These are phyloP conservation scores for Populus ilicifolia DNA, from an alignment of 345 rosid species.

Conservation along the genomic window DNA sequence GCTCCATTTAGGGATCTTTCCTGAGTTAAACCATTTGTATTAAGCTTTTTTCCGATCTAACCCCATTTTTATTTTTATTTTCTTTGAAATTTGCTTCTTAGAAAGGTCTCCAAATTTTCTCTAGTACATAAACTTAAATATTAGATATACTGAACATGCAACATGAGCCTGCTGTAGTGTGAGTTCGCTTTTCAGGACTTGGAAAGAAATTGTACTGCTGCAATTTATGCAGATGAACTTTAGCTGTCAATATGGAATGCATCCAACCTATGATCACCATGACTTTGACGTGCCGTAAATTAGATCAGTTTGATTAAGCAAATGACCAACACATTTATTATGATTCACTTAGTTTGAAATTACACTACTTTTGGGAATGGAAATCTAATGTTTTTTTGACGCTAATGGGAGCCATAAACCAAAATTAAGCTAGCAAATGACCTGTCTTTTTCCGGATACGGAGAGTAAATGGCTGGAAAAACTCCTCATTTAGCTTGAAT, in stretches of 20 bases:
- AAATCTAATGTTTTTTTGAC: background rate
- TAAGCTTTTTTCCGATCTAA: background rate
- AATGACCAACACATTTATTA: background rate
- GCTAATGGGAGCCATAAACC: background rate
- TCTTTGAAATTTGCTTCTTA: background rate
- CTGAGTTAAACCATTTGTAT: background rate
- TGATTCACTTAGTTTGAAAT: background rate
- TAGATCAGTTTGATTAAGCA: slow-evolving; percentile 8
- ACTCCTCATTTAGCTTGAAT: background rate
- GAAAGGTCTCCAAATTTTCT: background rate
- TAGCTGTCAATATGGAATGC: background rate
- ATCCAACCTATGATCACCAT: no score
- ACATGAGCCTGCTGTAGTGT: background rate
- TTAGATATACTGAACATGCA: background rate
- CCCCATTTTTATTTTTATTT: background rate
- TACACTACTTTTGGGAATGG: background rate
- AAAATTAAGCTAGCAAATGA: slow-evolving; percentile 1
- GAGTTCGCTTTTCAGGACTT: background rate
- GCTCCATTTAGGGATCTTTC: background rate
- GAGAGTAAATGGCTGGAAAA: background rate
- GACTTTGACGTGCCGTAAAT: background rate
- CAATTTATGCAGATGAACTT: background rate
- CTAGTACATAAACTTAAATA: background rate
- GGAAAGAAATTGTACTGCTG: background rate
- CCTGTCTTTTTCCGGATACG: background rate